Conservation (phyloP, 495 filamentous ascomycete genomes). For the Penicillium canariense region DNA sequence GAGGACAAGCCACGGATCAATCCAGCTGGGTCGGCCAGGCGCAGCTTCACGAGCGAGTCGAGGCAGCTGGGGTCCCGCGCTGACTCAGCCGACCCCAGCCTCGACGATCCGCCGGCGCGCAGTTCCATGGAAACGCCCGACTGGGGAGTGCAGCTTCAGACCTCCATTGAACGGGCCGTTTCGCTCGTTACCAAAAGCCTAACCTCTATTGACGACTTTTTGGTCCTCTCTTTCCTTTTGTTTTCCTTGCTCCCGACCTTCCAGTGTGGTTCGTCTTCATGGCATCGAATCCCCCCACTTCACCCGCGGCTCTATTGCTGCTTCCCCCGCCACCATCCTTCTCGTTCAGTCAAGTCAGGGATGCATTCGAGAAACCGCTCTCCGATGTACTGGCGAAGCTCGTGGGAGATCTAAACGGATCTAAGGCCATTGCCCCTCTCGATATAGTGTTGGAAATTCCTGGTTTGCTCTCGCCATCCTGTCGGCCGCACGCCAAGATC, state of each 20-base stretch:
- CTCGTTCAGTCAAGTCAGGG: slow-evolving; percentile 37
- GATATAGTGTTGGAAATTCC: slow-evolving; percentile 48
- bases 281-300: slow-evolving; percentile 22
- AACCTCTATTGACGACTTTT: no score
- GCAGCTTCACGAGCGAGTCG: slow-evolving; percentile 7
- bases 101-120: no score
- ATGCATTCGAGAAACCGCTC: slow-evolving; percentile 41
- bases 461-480: slow-evolving; percentile 34
- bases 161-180: no score
- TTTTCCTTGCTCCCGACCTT: no score
- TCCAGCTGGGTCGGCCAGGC: not conserved
- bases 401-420: slow-evolving; percentile 24
- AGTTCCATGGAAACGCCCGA: not conserved
- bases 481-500: slow-evolving; percentile 50
- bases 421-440: slow-evolving; percentile 32
- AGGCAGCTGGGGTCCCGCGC: slow-evolving; percentile 15
- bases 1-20: not conserved
- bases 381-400: slow-evolving; percentile 33
- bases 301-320: slow-evolving; percentile 42
- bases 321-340: slow-evolving; percentile 47
- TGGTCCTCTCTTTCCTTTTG: no score
- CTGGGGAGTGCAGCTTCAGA: no score
- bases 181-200: no score
- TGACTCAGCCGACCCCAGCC: slow-evolving; percentile 19
- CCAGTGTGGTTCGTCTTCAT: slow-evolving; percentile 17